Evolutionary conservation across 2,329 filamentous ascomycete genomes (phyloP).

Genomic region (Phaeosphaeria sp.): DNA sequence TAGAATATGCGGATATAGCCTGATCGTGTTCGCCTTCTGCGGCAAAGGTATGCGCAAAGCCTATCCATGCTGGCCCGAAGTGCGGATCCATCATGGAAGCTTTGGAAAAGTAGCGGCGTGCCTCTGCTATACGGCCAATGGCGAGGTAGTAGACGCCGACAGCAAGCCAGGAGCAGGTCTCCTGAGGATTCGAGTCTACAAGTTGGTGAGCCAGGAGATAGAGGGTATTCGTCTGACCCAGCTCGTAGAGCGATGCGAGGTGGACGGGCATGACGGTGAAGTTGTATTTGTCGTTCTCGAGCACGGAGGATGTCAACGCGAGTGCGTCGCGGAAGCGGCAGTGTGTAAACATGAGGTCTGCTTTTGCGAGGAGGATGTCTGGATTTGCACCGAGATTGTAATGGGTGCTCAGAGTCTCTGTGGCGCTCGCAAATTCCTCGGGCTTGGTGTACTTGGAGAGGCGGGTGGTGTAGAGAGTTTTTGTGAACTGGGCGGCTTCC

Average conservation of each 20-base stretch:
- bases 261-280: constrained; percentile 89
- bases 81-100: constrained; percentile 97
- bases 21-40: constrained; percentile 98
- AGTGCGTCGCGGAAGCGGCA: constrained; percentile 91
- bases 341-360: constrained; percentile 91
- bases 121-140: constrained; percentile 88
- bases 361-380: constrained; percentile 87
- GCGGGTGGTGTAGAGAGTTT: constrained; percentile 93
- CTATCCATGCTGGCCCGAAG: constrained; percentile 97
- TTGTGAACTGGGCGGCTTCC: constrained; percentile 91
- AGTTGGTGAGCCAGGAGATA: constrained; percentile 93
- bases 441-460: constrained; percentile 95
- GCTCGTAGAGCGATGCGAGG: constrained; percentile 87
- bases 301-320: constrained; percentile 79
- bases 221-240: constrained; percentile 82
- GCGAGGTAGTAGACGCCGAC: constrained; percentile 94
- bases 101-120: constrained; percentile 95
- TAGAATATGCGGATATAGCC: constrained; percentile 96
- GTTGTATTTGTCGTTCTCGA: constrained; percentile 86
- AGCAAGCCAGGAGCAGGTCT: constrained; percentile 91
- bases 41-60: constrained; percentile 97
- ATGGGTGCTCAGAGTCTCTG: constrained; percentile 90
- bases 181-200: constrained; percentile 87
- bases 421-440: constrained; percentile 79
- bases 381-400: constrained; percentile 87